Evolutionary conservation across 371 early-diverging fungal species (phyloP), one percentile per base, ranked within the genome.

Genomic region (Cladochytrium tenue): DNA sequence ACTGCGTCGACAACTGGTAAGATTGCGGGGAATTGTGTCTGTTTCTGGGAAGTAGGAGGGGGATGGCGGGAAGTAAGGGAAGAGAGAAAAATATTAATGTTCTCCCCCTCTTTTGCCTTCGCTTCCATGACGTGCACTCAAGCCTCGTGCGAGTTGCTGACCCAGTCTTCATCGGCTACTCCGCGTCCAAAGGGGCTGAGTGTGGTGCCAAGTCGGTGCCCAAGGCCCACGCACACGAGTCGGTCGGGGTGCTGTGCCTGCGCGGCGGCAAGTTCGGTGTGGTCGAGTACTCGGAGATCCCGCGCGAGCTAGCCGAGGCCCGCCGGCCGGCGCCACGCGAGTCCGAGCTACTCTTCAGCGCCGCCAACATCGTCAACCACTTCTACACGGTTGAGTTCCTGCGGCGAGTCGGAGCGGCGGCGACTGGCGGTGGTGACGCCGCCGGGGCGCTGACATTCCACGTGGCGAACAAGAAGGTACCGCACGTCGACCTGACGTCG

Each of bases 311-410:
- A 20, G 89, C 95, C 34, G 86, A 87, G 60, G 77, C 74, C 64
- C 85, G 86, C 62, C 74, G 82, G 50, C 83, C 87, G 57, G 53
- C 60, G 51, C 57, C 56, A 26, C 83, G 87, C 57, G 56, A 56
- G 53, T 53, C 56, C 26, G 60, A 68, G 10, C 86, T 97, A 56
- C 76, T 82, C 1, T 96, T 90, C 81, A 88, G 89, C 51, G 95
- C 96, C 5, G 98, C 92, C 58, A 98, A 98, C 84, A 96, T 98
- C 81, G 95, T 91, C 78, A 98, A 96, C 85, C 98, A 98, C 79
- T 96, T 94, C 76, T 98, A 95, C 85, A 91, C 96, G 35, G 81
- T 89, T 31, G 96, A 86, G 61, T 97, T 97, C 75, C 81, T 98
- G 76, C 80, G 91, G 68, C 85, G 89, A 59, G 88, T 94, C 51